Conservation (phyloP, 129 eudicot genomes). For the Chrysanthemum lavandulifolium region DNA sequence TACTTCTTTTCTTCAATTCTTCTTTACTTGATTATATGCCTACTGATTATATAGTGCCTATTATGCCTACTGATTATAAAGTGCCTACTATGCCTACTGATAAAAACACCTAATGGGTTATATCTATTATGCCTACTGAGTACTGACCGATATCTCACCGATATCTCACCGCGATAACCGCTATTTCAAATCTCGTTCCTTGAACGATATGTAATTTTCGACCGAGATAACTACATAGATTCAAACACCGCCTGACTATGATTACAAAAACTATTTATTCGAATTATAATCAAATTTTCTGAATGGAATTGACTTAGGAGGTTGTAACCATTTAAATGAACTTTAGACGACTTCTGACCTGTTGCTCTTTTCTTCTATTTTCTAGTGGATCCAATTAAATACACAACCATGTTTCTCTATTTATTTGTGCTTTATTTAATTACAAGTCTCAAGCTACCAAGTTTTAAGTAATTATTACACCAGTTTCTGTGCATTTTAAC, state of each 20-base stretch:
- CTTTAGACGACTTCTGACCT: not conserved
- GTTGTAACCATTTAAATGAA: not conserved
- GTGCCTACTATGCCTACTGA: no score
- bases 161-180: no score
- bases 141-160: no score
- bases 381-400: not conserved
- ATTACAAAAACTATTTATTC: not conserved
- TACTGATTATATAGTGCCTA: no score
- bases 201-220: no score
- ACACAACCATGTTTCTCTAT: not conserved
- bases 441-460: not conserved
- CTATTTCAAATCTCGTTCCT: no score
- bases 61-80: no score
- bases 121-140: no score
- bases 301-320: not conserved
- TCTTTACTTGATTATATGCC: no score
- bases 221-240: no score
- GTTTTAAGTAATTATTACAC: not conserved
- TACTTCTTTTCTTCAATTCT: no score
- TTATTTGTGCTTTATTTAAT: not conserved
- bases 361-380: not conserved
- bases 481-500: constrained; percentile 5
- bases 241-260: not conserved
- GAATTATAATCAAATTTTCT: not conserved
- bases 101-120: no score